Conservation (phyloP, 768 basidiomycete species). For the Exidia glandulosa region DNA sequence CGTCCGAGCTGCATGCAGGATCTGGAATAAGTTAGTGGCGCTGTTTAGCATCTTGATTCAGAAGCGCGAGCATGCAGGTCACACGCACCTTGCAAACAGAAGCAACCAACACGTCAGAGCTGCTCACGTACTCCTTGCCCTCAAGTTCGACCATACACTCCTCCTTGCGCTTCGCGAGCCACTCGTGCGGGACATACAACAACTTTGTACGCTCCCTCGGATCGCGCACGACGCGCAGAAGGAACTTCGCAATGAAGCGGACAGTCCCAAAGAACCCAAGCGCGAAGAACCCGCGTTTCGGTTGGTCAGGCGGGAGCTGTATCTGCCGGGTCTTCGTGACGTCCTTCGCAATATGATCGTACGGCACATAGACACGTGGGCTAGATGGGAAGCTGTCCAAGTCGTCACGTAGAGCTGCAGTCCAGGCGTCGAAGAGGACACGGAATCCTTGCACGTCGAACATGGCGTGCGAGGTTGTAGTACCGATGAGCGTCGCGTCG, state of each 20-base stretch:
- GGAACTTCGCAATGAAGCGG: neutral
- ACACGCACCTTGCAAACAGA: neutral
- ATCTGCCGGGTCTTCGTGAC: neutral
- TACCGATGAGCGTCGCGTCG: neutral
- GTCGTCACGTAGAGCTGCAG: neutral
- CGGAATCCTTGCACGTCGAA: neutral
- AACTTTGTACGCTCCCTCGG: neutral
- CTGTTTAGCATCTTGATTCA: no score
- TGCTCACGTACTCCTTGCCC: neutral
- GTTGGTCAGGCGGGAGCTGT: neutral
- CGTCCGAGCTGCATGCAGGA: no score
- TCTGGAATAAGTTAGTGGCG: no score
- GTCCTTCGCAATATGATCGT: neutral
- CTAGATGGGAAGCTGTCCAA: neutral
- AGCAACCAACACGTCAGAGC: neutral
- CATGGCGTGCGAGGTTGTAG: neutral
- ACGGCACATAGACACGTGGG: neutral
- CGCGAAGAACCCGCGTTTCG: neutral
- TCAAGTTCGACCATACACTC: neutral
- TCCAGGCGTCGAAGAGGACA: neutral
- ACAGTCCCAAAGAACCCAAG: neutral
- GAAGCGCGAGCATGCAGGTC: no score
- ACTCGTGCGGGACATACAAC: neutral
- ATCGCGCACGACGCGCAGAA: neutral
- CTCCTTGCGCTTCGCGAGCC: neutral